Base-by-base conservation (phyloP, 352 stramenopile species). In the Phytopythium vexans region DNA sequence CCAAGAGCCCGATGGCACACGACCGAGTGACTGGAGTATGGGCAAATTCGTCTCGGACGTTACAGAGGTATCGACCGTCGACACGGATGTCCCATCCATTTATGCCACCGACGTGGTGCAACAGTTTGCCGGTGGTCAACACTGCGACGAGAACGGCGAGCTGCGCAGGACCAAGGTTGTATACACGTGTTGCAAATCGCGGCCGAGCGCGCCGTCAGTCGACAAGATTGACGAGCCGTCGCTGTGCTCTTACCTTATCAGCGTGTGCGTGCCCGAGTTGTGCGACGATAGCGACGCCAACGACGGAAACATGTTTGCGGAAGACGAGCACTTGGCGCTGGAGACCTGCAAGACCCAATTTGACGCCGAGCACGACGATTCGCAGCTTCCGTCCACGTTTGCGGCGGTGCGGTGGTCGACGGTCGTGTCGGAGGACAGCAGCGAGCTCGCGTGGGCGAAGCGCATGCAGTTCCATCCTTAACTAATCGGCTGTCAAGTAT, bases 61-160 rank as follows among this genome's bases (percentile, higher is more conserved):
- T 6, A 61, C 68, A 38, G 60, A 62, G 2, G 56, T 32, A 7
- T 56, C 73, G 33, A 43, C 55, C 0, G 66, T 76, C 12, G 53
- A 55, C 8, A 62, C 68, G 27, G 61, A 65, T 2, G 60, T 38
- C 8, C 62, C 74, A 21, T 55, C 53, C 6, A 32, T 48, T 1
- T 56, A 66, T 44, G 67, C 55, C 15, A 68, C 70, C 11, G 74
- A 90, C 46, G 70, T 94, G 12, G 62, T 74, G 31, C 85, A 94
- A 52, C 80, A 78, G 54, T 94, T 87, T 61, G 60, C 74, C 0
- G 80, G 82, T 31, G 85, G 85, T 8, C 85, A 94, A 48, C 72
- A 86, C 51, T 94, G 85, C 38, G 85, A 94, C 45, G 85, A 94
- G 56, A 94, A 92, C 46, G 82, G 80, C 32, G 75, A 89, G 57